Base-by-base conservation (phyloP, 768 basidiomycete species). In the Amanita muscaria region DNA sequence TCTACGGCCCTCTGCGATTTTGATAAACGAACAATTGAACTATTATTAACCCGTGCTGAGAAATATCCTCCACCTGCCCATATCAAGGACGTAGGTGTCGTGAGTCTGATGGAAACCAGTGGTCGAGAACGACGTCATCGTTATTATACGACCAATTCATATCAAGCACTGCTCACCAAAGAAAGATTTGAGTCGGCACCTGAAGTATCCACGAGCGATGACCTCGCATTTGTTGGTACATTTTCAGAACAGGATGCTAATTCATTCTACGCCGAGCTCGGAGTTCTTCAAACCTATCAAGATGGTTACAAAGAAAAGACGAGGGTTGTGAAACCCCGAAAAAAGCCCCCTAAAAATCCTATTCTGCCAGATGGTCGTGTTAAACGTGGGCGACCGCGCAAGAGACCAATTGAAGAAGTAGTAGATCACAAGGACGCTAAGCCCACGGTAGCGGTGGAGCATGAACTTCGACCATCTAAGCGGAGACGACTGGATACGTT, bases 61-160 rank as follows among this genome's bases (percentile, higher is more conserved):
- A 80, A 72, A 54, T 68, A 57, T 47, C 68, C 67, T 8, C 78
- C 80, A 11, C 89, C 89, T 3, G 48, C 74, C 4, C 88, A 90
- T 59, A 73, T 92, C 11, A 67, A 68, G 41, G 85, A 91, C 58
- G 67, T 87, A 31, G 73, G 78, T 21, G 74, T 88, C 40, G 73
- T 74, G 16, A 76, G 79, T 29, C 60, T 88, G 22, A 82, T 83
- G 73, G 93, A 96, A 63, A 88, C 79, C 1, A 70, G 73, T 50
- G 88, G 88, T 4, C 79, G 90, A 27, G 88, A 97, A 64, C 81
- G 90, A 22, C 83, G 89, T 18, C 79, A 89, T 58, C 74, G 89
- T 50, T 89, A 89, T 57, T 92, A 79, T 65, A 87, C 88, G 0
- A 59, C 83, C 34, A 70, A 74, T 2, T 76, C 80, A 23, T 94